phyloP scores from a whole-genome alignment of 305 asterid genomes.

The Petunia hybrid region DNA sequence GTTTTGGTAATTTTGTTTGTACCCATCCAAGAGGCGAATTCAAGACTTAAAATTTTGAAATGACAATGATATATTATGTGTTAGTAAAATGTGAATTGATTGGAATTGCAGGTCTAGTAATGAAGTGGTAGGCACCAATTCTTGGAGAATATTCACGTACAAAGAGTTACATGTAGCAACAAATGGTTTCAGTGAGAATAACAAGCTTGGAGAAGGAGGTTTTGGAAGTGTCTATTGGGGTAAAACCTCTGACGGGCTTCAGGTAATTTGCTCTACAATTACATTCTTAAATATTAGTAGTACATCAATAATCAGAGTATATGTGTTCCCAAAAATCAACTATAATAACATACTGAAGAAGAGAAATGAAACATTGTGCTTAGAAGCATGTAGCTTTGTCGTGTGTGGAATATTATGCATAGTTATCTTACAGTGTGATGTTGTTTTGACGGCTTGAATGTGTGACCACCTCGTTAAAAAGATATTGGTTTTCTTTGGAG shows the following conservation, averaged over 20 bases:
- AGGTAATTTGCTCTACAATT: constrained; percentile 45
- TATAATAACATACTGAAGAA: too few relatives aligned
- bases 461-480: too few relatives aligned
- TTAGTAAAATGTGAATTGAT: background rate
- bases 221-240: constrained; percentile 95
- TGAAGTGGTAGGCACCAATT: constrained; percentile 44
- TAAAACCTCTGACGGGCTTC: constrained; percentile 82
- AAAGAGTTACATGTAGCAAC: constrained; percentile 81
- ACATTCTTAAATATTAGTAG: too few relatives aligned
- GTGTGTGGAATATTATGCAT: too few relatives aligned
- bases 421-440: too few relatives aligned
- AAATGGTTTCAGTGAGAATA: constrained; percentile 75
- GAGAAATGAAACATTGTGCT: background rate
- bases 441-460: too few relatives aligned
- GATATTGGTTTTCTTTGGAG: too few relatives aligned
- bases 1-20: too few relatives aligned
- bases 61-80: accelerated
- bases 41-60: background rate
- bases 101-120: constrained; percentile 42
- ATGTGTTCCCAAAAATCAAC: background rate
- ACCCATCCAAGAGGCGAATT: too few relatives aligned
- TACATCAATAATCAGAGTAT: background rate
- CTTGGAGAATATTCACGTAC: constrained; percentile 81
- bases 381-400: too few relatives aligned
- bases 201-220: constrained; percentile 88